Evolutionary conservation across 164 flowering plant genomes (phyloP).

Genomic region (Berberis vulgaris): DNA sequence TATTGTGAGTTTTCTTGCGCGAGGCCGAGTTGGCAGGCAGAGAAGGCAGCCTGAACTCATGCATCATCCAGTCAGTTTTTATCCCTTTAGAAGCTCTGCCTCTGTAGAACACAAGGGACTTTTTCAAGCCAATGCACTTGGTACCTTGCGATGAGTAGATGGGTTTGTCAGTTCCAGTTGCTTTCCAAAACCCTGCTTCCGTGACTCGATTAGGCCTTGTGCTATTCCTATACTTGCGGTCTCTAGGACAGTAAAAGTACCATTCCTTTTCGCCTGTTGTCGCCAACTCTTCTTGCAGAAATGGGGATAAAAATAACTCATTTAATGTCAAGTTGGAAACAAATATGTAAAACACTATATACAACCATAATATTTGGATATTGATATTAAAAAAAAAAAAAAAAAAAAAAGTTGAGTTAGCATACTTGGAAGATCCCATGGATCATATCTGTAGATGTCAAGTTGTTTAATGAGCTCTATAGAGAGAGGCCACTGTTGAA

Average conservation of each 20-base stretch:
- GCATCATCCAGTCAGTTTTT: conserved; percentile 99
- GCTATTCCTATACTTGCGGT: conserved; percentile 84
- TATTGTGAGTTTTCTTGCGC: conserved; percentile 42
- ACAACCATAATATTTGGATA: neutral
- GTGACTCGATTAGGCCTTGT: conserved; percentile 90
- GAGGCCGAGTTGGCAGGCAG: conserved; percentile 28
- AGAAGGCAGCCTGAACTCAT: conserved; percentile 86
- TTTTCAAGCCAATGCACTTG: conserved; percentile 89
- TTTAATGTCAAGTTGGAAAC: neutral
- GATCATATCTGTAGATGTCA: conserved; percentile 71
- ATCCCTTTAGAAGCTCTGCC: conserved; percentile 93
- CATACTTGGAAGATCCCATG: conserved; percentile 90
- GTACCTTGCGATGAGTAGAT: conserved; percentile 75
- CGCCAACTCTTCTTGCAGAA: conserved; percentile 48
- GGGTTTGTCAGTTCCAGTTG: conserved; percentile 90
- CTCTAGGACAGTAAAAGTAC: conserved; percentile 96
- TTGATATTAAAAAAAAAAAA: neutral
- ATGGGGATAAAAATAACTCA: conserved; percentile 2
- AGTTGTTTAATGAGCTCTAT: conserved; percentile 70
- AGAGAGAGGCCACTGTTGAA: conserved; percentile 52
- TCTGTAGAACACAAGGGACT: conserved; percentile 88
- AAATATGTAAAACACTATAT: neutral
- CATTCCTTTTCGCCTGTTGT: conserved; percentile 84
- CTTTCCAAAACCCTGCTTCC: conserved; percentile 94
- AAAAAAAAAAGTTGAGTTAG: conserved; percentile 1